Percentiles rank a stretch among this genome's conserved stretches.
phyloP scores from a whole-genome alignment of 2,329 filamentous ascomycete genomes.

The Penicillium sp. region DNA sequence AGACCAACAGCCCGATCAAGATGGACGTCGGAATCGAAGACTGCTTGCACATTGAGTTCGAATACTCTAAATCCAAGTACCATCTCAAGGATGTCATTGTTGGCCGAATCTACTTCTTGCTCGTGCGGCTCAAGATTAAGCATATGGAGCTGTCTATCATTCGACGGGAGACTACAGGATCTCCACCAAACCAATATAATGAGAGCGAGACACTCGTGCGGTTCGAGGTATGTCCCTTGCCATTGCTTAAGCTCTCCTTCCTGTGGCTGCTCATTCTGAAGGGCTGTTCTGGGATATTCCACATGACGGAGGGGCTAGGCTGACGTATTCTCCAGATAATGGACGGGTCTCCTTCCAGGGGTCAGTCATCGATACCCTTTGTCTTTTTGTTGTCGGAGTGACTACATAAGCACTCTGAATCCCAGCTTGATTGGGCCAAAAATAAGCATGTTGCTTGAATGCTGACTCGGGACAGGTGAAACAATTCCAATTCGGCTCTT shows the following conservation, averaged over 20 bases:
- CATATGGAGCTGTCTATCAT: slow-evolving; percentile 99
- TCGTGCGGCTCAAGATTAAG: slow-evolving; percentile 98
- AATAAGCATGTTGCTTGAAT: slow-evolving; percentile 1
- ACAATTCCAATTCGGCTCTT: slow-evolving; percentile 97
- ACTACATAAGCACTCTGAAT: no score
- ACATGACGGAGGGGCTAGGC: slow-evolving; percentile 35
- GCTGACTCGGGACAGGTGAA: slow-evolving; percentile 58
- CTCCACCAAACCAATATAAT: slow-evolving; percentile 98
- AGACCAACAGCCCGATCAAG: slow-evolving; percentile 98
- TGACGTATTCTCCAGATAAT: slow-evolving; percentile 66
- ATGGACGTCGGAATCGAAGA: slow-evolving; percentile 99
- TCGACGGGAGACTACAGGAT: slow-evolving; percentile 91
- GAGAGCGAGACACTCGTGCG: slow-evolving; percentile 97
- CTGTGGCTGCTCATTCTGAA: no score
- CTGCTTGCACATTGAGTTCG: slow-evolving; percentile 98
- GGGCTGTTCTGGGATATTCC: neutral
- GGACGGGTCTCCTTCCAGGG: slow-evolving; percentile 97
- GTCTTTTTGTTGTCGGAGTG: neutral
- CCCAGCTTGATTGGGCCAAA: neutral
- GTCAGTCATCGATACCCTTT: slow-evolving; percentile 52
- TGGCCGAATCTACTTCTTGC: slow-evolving; percentile 94
- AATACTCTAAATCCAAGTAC: slow-evolving; percentile 99
- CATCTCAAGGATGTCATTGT: slow-evolving; percentile 99
- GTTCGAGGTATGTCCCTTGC: slow-evolving; percentile 70
- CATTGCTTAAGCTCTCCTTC: neutral